phyloP scores from a whole-genome alignment of 2,329 filamentous ascomycete genomes.

The Monilinia vaccinii-corymbosi region DNA sequence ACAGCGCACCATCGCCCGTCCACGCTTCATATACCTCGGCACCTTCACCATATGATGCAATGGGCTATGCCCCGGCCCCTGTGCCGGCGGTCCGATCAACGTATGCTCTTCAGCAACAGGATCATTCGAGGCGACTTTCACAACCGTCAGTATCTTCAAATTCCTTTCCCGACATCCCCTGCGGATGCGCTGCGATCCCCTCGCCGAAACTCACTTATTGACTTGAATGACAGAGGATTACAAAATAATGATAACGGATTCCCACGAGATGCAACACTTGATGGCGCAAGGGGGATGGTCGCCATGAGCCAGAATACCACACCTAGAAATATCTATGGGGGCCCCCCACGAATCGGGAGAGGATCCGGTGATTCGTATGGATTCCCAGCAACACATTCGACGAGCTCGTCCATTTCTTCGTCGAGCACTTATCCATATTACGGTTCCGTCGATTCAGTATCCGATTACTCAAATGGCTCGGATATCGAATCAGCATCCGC shows the following conservation, averaged over 20 bases:
- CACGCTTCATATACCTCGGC: conserved; percentile 26
- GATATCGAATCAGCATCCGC: conserved; percentile 76
- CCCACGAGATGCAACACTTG: conserved; percentile 64
- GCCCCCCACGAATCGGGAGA: conserved; percentile 48
- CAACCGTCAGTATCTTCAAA: conserved; percentile 67
- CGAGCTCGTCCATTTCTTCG: conserved; percentile 84
- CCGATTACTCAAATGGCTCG: conserved; percentile 87
- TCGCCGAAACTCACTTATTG: conserved; percentile 55
- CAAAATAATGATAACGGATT: conserved; percentile 55
- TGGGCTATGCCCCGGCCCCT: conserved; percentile 64
- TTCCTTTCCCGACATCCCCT: conserved; percentile 33
- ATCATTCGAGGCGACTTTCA: conserved; percentile 60
- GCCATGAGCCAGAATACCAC: conserved; percentile 95
- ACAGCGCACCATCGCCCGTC: conserved; percentile 48
- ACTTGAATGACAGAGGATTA: conserved; percentile 50
- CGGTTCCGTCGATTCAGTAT: conserved; percentile 75
- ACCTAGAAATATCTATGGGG: conserved; percentile 79
- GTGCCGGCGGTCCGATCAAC: conserved; percentile 40
- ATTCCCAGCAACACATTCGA: conserved; percentile 77
- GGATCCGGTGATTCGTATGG: conserved; percentile 81
- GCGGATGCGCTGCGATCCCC: conserved; percentile 29
- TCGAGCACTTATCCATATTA: conserved; percentile 73
- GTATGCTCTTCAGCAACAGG: conserved; percentile 46
- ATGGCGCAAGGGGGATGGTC: conserved; percentile 89
- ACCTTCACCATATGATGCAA: conserved; percentile 62